A percentile compares a stretch with the other conserved stretches of the same genome.
These are phyloP conservation scores for Voacanga thouarsii DNA, from an alignment of 257 asterid genomes.

Conservation along the genomic window DNA sequence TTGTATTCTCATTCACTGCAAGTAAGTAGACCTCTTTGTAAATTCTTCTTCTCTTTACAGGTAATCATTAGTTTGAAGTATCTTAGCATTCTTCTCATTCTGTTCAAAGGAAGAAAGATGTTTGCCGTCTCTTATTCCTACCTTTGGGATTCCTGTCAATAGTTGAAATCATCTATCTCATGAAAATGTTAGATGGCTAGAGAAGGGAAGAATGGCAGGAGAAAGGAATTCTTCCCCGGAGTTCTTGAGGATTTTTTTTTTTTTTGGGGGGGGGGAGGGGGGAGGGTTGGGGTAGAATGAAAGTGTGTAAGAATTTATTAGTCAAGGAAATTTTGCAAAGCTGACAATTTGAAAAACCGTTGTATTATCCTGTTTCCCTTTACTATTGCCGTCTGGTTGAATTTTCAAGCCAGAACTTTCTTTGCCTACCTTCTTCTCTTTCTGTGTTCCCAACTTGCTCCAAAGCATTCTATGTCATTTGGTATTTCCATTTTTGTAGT, in stretches of 20 bases:
- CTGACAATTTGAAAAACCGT: neutral
- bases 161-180: neutral
- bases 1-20: constrained; percentile 67
- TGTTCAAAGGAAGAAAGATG: neutral
- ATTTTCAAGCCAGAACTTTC: neutral
- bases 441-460: neutral
- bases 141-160: neutral
- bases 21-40: constrained; percentile 65
- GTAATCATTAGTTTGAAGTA: constrained; percentile 31
- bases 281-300: neutral
- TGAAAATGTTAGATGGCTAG: neutral
- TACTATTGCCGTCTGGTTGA: neutral
- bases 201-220: too few relatives aligned
- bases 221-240: neutral
- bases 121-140: neutral
- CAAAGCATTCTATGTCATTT: neutral
- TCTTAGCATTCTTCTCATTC: neutral
- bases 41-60: constrained; percentile 84
- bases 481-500: neutral
- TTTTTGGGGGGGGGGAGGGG: too few relatives aligned
- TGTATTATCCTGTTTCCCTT: too few relatives aligned
- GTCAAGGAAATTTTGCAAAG: too few relatives aligned
- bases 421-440: neutral
- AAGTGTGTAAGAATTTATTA: neutral
- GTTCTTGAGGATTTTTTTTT: neutral